These are phyloP conservation scores for Grosmannia penicillata DNA, from an alignment of 2,329 filamentous ascomycete species.

Conservation along the genomic window DNA sequence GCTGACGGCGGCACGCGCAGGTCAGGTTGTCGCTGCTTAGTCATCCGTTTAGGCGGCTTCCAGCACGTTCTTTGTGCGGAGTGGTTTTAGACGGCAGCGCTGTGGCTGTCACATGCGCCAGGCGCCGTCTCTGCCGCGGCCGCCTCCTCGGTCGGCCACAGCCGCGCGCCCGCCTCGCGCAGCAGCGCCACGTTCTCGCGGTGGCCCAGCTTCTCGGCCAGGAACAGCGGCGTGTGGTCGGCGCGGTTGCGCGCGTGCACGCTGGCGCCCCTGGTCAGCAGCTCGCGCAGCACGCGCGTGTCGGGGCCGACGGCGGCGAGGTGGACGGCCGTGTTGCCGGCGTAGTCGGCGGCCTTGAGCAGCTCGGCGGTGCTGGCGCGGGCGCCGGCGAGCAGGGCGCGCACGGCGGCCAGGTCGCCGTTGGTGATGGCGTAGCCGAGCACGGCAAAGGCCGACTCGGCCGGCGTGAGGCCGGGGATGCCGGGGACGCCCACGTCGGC, in stretches of 20 bases:
- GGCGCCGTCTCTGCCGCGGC: neutral
- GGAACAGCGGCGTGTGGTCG: slow-evolving; percentile 50
- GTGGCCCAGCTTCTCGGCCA: slow-evolving; percentile 44
- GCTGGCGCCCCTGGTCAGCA: slow-evolving; percentile 47
- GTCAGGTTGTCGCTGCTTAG: no score
- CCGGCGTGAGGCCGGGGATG: slow-evolving; percentile 24
- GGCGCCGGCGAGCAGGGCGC: slow-evolving; percentile 52
- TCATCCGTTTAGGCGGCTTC: no score
- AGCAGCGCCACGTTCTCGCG: slow-evolving; percentile 38
- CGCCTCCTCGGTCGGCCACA: slow-evolving; percentile 34
- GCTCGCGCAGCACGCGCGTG: slow-evolving; percentile 38
- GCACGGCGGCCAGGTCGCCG: slow-evolving; percentile 50
- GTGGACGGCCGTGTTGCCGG: slow-evolving; percentile 58
- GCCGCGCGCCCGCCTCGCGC: slow-evolving; percentile 41
- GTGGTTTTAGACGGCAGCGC: no score
- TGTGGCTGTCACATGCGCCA: no score
- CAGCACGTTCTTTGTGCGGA: no score
- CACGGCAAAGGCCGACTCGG: slow-evolving; percentile 53
- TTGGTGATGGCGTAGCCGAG: slow-evolving; percentile 69
- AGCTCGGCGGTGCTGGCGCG: slow-evolving; percentile 32
- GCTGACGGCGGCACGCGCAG: no score
- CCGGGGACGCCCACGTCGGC: slow-evolving; percentile 30
- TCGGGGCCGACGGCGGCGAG: slow-evolving; percentile 41
- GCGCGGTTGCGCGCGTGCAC: slow-evolving; percentile 51
- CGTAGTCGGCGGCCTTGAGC: slow-evolving; percentile 64